Evolutionary conservation across 2,329 filamentous ascomycete genomes (phyloP).

Genomic region (Drechslerella stenobrocha): DNA sequence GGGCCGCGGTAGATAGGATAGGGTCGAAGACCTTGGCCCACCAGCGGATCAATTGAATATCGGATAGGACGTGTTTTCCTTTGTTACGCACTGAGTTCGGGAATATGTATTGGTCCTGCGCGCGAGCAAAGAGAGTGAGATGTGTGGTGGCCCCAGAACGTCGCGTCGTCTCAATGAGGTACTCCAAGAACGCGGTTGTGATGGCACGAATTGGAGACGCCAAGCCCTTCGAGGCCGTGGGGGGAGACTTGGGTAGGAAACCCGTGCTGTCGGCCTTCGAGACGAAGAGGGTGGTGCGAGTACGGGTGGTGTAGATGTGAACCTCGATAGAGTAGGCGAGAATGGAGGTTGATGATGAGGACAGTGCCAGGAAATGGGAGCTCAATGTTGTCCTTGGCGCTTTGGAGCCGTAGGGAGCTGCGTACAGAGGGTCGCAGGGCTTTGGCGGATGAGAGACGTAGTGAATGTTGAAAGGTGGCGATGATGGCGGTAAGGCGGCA

Average conservation of each 20-base stretch:
- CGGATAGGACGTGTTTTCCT: slow-evolving; percentile 87
- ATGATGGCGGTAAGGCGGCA: slow-evolving; percentile 52
- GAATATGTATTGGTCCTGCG: slow-evolving; percentile 93
- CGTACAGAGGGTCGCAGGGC: slow-evolving; percentile 73
- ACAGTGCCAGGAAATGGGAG: slow-evolving; percentile 72
- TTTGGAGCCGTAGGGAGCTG: slow-evolving; percentile 70
- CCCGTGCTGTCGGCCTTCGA: slow-evolving; percentile 97
- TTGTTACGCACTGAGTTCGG: slow-evolving; percentile 83
- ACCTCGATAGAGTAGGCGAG: slow-evolving; percentile 84
- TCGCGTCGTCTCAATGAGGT: slow-evolving; percentile 71
- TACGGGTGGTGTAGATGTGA: slow-evolving; percentile 74
- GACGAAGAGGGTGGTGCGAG: slow-evolving; percentile 73
- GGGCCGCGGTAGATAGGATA: slow-evolving; percentile 62
- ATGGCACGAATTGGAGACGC: slow-evolving; percentile 73
- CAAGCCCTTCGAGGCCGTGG: slow-evolving; percentile 24
- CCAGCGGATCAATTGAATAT: slow-evolving; percentile 88
- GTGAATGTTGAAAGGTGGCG: slow-evolving; percentile 68
- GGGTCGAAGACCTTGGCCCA: slow-evolving; percentile 89
- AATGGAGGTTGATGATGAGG: slow-evolving; percentile 59
- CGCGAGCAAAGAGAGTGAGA: slow-evolving; percentile 84
- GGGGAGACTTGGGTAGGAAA: slow-evolving; percentile 61
- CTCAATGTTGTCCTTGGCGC: slow-evolving; percentile 82
- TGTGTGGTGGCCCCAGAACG: slow-evolving; percentile 68
- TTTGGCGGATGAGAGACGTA: slow-evolving; percentile 86
- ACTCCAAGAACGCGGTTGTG: slow-evolving; percentile 73